Conservation (phyloP, 768 basidiomycete species). For the Leccinum uliginosum region DNA sequence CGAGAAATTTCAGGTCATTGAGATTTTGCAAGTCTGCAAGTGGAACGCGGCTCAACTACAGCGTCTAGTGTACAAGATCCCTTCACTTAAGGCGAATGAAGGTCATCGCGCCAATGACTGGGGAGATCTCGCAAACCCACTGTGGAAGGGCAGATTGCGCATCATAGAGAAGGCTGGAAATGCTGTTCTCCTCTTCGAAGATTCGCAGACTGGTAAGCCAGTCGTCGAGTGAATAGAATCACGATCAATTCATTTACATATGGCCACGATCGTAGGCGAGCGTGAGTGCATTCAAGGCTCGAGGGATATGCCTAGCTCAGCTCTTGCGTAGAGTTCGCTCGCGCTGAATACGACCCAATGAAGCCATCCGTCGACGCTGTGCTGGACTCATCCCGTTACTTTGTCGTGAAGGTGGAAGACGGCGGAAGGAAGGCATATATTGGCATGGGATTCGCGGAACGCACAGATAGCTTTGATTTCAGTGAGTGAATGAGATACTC, state of each 20-base stretch:
- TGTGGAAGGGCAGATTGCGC: constrained; percentile 91
- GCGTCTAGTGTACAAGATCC: constrained; percentile 81
- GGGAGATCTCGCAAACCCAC: constrained; percentile 76
- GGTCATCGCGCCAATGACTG: constrained; percentile 91
- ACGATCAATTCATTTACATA: constrained; percentile 2
- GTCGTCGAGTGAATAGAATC: neutral
- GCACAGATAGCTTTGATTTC: constrained; percentile 88
- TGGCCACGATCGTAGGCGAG: constrained; percentile 46
- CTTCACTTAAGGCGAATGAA: constrained; percentile 78
- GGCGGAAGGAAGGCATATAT: constrained; percentile 85
- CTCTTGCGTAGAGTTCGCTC: constrained; percentile 71
- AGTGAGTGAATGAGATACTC: constrained; percentile 47
- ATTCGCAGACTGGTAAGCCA: constrained; percentile 65
- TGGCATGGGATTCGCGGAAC: constrained; percentile 88
- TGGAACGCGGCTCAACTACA: constrained; percentile 17
- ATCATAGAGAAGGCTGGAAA: constrained; percentile 73
- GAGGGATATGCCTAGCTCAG: constrained; percentile 8
- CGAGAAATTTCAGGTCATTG: constrained; percentile 81
- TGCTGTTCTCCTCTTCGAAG: constrained; percentile 76
- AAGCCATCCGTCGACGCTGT: constrained; percentile 92
- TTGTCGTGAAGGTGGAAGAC: constrained; percentile 89
- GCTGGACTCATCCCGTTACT: constrained; percentile 91
- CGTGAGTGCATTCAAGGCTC: constrained; percentile 40
- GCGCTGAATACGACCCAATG: constrained; percentile 71
- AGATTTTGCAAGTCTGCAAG: constrained; percentile 6